A percentile compares a stretch with the other conserved stretches of the same genome.
phyloP scores from a whole-genome alignment of 148 eudicot species.

The Dianthus caryophyllus region DNA sequence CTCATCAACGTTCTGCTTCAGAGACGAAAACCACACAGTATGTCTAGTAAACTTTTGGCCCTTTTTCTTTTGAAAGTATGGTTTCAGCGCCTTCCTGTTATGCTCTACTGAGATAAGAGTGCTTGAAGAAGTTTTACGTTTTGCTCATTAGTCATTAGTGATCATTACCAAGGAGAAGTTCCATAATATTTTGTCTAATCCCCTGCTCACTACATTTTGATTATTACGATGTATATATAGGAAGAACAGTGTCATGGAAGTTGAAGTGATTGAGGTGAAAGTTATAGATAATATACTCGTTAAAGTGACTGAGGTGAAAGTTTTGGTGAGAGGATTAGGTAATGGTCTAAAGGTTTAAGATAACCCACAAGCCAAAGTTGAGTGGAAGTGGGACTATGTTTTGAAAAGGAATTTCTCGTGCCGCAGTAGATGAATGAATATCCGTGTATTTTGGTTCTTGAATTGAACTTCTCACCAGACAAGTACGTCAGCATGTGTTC shows the following conservation, averaged over 20 bases:
- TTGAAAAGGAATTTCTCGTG: background rate
- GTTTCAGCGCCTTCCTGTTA: background rate
- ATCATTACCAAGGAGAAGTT: background rate
- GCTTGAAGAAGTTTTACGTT: background rate
- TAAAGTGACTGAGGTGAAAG: background rate
- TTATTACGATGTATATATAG: background rate
- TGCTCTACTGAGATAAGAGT: background rate
- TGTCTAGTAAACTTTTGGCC: constrained; percentile 35
- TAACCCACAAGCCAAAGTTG: background rate
- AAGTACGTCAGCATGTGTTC: background rate
- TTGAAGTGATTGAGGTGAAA: background rate
- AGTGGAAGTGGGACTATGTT: background rate
- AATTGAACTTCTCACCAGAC: background rate
- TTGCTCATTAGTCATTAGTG: constrained; percentile 1
- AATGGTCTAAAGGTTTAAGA: background rate
- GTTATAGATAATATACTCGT: background rate
- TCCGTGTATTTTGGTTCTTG: background rate
- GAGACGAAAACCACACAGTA: constrained; percentile 43
- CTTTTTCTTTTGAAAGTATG: background rate
- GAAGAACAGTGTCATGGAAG: background rate
- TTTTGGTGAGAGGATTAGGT: background rate
- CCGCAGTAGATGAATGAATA: background rate
- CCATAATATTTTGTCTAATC: background rate
- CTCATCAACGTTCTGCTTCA: constrained; percentile 34
- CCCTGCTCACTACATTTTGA: background rate